These are phyloP conservation scores for Aspergillus persii DNA, from an alignment of 2,329 filamentous ascomycete genomes.

Conservation along the genomic window DNA sequence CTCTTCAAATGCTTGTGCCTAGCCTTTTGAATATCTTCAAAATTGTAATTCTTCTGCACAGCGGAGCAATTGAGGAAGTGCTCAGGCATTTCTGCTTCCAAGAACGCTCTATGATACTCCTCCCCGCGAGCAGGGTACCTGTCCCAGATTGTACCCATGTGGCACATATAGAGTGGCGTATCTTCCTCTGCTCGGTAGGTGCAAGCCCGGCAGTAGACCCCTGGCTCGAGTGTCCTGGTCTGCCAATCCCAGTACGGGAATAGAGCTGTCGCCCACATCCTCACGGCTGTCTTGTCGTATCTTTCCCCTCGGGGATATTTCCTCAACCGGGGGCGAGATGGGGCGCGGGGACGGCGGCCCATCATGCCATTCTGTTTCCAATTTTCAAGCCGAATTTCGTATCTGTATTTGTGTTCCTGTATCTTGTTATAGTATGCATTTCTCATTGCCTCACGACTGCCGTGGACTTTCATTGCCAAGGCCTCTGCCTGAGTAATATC, in stretches of 20 bases:
- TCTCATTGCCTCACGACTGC: not conserved
- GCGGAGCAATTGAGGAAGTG: not conserved
- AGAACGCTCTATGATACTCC: not conserved
- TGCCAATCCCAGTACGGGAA: conserved; percentile 10
- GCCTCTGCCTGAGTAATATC: not conserved
- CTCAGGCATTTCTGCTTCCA: not conserved
- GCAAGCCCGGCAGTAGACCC: conserved; percentile 10
- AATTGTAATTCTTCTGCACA: not conserved
- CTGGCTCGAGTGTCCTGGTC: conserved; percentile 4
- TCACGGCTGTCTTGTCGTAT: not conserved
- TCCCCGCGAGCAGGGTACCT: not conserved
- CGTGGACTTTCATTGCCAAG: not conserved
- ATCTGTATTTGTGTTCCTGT: not conserved
- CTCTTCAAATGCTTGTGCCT: too few relatives aligned
- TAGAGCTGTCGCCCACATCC: not conserved
- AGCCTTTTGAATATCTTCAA: not conserved
- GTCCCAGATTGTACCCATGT: not conserved
- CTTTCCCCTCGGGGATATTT: not conserved
- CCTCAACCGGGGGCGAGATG: not conserved
- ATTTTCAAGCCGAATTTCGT: not conserved
- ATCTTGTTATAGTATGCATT: not conserved
- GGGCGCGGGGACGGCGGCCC: too few relatives aligned
- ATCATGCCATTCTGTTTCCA: too few relatives aligned
- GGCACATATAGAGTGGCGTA: not conserved
- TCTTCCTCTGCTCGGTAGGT: conserved; percentile 5